These are phyloP conservation scores for Fusarium sp. DNA, from an alignment of 2,329 filamentous ascomycete species.

Conservation along the genomic window DNA sequence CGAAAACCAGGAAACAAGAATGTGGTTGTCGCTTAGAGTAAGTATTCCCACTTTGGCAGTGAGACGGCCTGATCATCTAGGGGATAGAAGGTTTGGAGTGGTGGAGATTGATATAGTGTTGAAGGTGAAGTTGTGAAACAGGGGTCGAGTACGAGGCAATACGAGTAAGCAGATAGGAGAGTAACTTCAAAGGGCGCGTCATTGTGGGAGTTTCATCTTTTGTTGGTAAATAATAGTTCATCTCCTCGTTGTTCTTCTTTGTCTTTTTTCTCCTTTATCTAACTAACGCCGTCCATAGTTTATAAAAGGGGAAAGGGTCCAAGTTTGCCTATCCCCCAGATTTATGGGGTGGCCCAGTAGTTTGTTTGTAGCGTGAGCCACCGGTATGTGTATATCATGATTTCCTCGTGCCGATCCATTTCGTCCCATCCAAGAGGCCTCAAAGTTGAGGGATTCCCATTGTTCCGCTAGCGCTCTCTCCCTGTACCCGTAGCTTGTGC, in stretches of 20 bases:
- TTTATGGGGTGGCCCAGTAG: slow-evolving; percentile 22
- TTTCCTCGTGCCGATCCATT: slow-evolving; percentile 39
- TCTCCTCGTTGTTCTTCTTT: slow-evolving; percentile 22
- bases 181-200: slow-evolving; percentile 2
- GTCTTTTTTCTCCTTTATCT: not conserved
- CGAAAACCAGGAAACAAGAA: slow-evolving; percentile 20
- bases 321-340: slow-evolving; percentile 11
- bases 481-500: not conserved
- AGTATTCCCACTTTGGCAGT: not conserved
- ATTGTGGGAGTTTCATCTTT: slow-evolving; percentile 13
- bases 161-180: not conserved
- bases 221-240: slow-evolving; percentile 14
- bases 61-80: slow-evolving; percentile 8
- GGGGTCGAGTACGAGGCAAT: slow-evolving; percentile 16
- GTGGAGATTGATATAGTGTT: slow-evolving; percentile 20
- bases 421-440: slow-evolving; percentile 30
- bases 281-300: not conserved
- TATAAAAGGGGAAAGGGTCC: not conserved
- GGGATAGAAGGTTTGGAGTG: slow-evolving; percentile 5
- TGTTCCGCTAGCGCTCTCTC: slow-evolving; percentile 2
- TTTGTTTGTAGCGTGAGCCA: slow-evolving; percentile 40
- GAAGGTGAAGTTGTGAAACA: slow-evolving; percentile 5
- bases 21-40: not conserved
- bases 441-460: slow-evolving; percentile 3
- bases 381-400: slow-evolving; percentile 46